phyloP scores from a whole-genome alignment of 1,284 basidiomycete genomes.

The Farysia itapuensis region DNA sequence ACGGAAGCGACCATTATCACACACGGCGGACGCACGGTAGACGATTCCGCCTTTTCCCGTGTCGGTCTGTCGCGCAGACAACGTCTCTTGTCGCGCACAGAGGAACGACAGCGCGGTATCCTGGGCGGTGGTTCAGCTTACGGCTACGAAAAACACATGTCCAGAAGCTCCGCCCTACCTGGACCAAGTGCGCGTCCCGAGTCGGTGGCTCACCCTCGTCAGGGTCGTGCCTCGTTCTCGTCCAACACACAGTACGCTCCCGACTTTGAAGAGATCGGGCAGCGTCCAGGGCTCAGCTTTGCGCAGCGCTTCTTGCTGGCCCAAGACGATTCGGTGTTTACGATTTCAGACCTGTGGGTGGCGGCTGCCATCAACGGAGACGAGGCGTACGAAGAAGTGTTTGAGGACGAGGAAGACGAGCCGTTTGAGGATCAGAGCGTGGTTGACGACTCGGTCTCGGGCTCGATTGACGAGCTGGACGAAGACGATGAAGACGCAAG shows the following conservation, averaged over 20 bases:
- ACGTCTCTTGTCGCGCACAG: constrained; percentile 38
- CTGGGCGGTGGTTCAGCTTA: constrained; percentile 48
- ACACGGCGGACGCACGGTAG: constrained; percentile 13
- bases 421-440: constrained; percentile 15
- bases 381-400: constrained; percentile 62
- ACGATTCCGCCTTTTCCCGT: constrained; percentile 41
- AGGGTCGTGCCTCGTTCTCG: constrained; percentile 19
- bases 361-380: constrained; percentile 88
- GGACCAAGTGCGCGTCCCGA: constrained; percentile 2
- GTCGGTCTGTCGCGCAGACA: constrained; percentile 8
- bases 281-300: constrained; percentile 63
- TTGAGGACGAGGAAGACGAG: constrained; percentile 68
- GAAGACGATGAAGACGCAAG: constrained; percentile 8
- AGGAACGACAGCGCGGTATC: constrained; percentile 38
- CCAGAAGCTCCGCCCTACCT: constrained; percentile 9
- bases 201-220: constrained; percentile 17
- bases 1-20: constrained; percentile 44
- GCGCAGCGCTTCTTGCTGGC: constrained; percentile 71
- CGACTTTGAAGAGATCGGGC: constrained; percentile 50
- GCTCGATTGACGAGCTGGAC: constrained; percentile 32
- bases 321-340: constrained; percentile 84
- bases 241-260: constrained; percentile 45
- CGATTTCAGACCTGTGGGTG: constrained; percentile 88
- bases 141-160: constrained; percentile 36
- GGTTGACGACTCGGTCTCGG: constrained; percentile 61